Percentiles rank a stretch among this genome's conserved stretches.
phyloP scores from a whole-genome alignment of 106 monocot species.

The Xerophyta viscosa region DNA sequence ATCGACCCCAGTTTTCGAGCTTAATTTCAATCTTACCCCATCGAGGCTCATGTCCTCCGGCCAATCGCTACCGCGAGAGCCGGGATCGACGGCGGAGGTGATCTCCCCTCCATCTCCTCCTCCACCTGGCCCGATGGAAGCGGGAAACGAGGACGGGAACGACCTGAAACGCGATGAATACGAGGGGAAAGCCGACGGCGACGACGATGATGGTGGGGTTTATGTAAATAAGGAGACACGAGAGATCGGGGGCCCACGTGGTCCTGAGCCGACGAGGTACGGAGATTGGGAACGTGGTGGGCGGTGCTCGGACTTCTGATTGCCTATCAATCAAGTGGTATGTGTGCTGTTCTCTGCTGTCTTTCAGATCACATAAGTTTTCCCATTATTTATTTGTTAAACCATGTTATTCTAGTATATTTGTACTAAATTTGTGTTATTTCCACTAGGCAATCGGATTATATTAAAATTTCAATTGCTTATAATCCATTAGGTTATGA shows the following conservation, averaged over 20 bases:
- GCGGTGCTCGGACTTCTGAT: constrained; percentile 85
- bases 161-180: not conserved
- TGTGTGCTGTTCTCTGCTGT: too few relatives aligned
- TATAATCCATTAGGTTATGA: too few relatives aligned
- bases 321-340: too few relatives aligned
- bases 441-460: too few relatives aligned
- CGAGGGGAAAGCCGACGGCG: constrained; percentile 1
- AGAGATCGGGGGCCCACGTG: constrained; percentile 75
- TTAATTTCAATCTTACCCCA: too few relatives aligned
- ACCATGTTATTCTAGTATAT: too few relatives aligned
- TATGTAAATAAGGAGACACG: constrained; percentile 51
- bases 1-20: too few relatives aligned
- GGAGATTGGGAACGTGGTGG: constrained; percentile 84
- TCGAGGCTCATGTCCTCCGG: not conserved
- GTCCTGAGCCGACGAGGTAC: constrained; percentile 77
- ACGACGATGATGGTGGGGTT: constrained; percentile 18
- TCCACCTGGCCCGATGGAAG: not conserved
- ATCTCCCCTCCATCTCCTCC: not conserved
- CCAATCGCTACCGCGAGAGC: not conserved
- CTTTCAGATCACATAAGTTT: too few relatives aligned
- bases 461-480: too few relatives aligned
- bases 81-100: constrained; percentile 1
- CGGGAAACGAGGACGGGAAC: not conserved
- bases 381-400: too few relatives aligned
- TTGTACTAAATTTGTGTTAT: too few relatives aligned